A percentile compares a stretch with the other conserved stretches of the same genome.
These are phyloP conservation scores for Mallotus repandus DNA, from an alignment of 441 rosid genomes.

Conservation along the genomic window DNA sequence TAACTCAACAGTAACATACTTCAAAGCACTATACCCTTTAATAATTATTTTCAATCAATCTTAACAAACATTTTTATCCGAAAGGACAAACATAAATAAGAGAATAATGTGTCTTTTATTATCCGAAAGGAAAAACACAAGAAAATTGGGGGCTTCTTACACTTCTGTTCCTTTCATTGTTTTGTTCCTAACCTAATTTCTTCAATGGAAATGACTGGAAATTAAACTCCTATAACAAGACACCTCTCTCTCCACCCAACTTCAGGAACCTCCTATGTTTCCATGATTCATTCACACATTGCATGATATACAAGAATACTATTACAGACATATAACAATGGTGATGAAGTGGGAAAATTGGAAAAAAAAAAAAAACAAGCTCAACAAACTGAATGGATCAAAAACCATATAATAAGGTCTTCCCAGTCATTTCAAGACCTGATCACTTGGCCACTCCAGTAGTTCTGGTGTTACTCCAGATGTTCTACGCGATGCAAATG, in stretches of 20 bases:
- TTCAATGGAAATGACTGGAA: background rate
- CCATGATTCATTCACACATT: background rate
- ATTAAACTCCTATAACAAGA: background rate
- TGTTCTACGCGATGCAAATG: constrained; percentile 15
- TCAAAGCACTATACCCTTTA: too few species aligned
- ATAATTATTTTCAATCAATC: too few species aligned
- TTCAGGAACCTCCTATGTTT: constrained; percentile 6
- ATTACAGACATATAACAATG: background rate
- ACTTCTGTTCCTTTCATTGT: background rate
- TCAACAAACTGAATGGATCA: constrained; percentile 14
- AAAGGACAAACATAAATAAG: background rate
- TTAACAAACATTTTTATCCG: too few species aligned
- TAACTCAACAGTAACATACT: too few species aligned
- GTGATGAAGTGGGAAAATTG: background rate
- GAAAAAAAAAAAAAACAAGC: constrained; percentile 13
- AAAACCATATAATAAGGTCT: constrained; percentile 5
- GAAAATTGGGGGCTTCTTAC: background rate
- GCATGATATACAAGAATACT: constrained; percentile 20
- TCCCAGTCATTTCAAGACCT: constrained; percentile 19
- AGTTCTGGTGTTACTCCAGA: constrained; percentile 13
- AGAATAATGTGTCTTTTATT: background rate
- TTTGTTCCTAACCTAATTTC: background rate
- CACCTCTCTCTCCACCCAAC: constrained; percentile 5
- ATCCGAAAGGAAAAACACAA: background rate
- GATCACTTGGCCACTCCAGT: constrained; percentile 18